Base-by-base conservation (phyloP, 345 rosid species). In the Sisymbrium irio region DNA sequence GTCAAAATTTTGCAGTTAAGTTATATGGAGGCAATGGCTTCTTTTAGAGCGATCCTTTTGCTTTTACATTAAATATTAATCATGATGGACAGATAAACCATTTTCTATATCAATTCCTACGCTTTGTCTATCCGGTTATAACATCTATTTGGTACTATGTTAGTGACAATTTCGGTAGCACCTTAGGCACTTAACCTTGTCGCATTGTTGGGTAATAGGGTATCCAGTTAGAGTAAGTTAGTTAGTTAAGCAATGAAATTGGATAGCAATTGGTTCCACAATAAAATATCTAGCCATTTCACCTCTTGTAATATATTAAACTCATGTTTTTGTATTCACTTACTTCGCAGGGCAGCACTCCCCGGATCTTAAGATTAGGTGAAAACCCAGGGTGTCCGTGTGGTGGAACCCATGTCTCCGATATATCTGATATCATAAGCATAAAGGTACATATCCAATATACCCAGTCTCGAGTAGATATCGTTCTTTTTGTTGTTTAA, bases 391-490 rank as follows among this genome's bases (percentile, higher is more conserved):
- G 97, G 9, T 83, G 96, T 77, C 95, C 98, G 2, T 93, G 96
- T 75, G 97, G 98, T 28, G 97, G 97, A 12, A 93, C 98, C 19
- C 98, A 90, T 84, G 93, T 93, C 64, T 60, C 83, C 63, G 89
- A 87, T 73, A 75, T 90, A 57, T 85, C 90, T 36, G 97, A 93
- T 73, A 86, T 93, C 76, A 46, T 57, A 44, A 83, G 85, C 75
- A 44, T 93, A 81, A 89, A 87, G 90, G 97, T 87, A 82, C 28
- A 20, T 40, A 13, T 15, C 71, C 44, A 45, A 3, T 69, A 37
- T 36, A 22, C 30, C 28, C 51, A n/a, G n/a, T n/a, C n/a, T n/a
- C n/a, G n/a, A n/a, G n/a, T 44, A 17, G 44, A 61, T 35, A 54
- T 49, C 0, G 58, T 58, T 35, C 7, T 25, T 22, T 33, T 20